phyloP scores from a whole-genome alignment of 2,329 filamentous ascomycete genomes.

The Trichoderma asperellum region DNA sequence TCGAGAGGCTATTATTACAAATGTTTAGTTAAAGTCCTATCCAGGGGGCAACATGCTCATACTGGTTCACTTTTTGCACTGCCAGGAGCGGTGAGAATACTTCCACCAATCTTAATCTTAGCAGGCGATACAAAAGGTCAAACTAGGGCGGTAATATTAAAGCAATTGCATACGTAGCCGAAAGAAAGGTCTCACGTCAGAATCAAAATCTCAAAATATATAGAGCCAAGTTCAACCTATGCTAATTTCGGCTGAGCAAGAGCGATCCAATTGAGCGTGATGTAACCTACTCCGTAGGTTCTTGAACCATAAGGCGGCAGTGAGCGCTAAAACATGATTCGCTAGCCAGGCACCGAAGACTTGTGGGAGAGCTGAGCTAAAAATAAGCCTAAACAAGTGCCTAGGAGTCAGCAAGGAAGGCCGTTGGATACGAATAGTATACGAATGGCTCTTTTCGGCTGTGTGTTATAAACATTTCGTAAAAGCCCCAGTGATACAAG shows the following conservation, averaged over 20 bases:
- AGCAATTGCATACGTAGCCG: not conserved
- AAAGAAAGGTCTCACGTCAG: slow-evolving; percentile 6
- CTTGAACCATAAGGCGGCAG: not conserved
- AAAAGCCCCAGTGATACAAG: not conserved
- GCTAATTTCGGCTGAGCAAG: not conserved
- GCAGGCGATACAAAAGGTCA: not conserved
- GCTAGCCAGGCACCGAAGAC: not conserved
- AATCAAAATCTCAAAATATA: not conserved
- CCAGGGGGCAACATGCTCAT: not conserved
- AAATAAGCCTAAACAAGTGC: not conserved
- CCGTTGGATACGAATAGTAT: not conserved
- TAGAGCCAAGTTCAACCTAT: not conserved
- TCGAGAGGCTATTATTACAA: not conserved
- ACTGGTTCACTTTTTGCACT: not conserved
- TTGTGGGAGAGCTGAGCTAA: not conserved
- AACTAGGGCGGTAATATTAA: not conserved
- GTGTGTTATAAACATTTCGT: not conserved
- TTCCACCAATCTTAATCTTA: not conserved
- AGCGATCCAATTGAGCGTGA: not conserved
- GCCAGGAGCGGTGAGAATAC: not conserved
- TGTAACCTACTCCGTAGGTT: not conserved
- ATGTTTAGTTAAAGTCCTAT: not conserved
- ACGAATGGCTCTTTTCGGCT: not conserved
- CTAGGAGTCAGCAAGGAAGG: not conserved
- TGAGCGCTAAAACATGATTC: not conserved